Evolutionary conservation across 345 rosid species (phyloP), one percentile per base, ranked within the genome.

Genomic region (Triadica sebifera): DNA sequence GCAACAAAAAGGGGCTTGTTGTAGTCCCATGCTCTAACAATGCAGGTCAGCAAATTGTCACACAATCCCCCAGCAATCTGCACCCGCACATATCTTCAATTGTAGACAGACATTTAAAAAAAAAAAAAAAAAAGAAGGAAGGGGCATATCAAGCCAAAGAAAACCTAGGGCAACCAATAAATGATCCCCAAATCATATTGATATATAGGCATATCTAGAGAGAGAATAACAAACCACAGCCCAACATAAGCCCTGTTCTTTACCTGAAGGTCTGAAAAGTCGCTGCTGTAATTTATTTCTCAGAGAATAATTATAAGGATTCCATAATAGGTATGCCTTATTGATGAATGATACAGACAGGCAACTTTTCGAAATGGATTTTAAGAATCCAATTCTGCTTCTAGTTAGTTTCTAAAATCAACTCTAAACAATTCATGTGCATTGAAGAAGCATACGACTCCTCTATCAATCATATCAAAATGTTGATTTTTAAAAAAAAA

Each of bases 61-160:
- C 98, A 88, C 34, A 93, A 80, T 20, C 99, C 99, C 22, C 96
- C 94, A 58, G 98, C 99, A 80, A 95, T 91, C 99, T 95, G 77
- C 64, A 86, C 22, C 52, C 51, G 57, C n/a, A 49, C 59, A 71
- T 17, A 25, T 6, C 0, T 62, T 16, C 16, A 29, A 29, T 29
- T 2, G 34, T 29, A 29, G 34, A 29, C 34, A n/a, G 34, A 29
- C 34, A n/a, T n/a, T n/a, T n/a, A 29, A 29, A 29, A 29, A 29
- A 29, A 29, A 2, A 29, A 29, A 29, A 29, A 29, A 29, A 17
- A 63, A 17, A 4, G 13, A 62, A 15, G 20, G 2, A 17, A 56
- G 60, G 8, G 24, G 24, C 12, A 20, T 22, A 24, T 25, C 8
- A 59, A 59, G 15, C 51, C 39, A 7, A 12, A 52, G 34, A 7